A percentile compares a stretch with the other conserved stretches of the same genome.
Conservation (phyloP, 371 early-diverging fungal genomes). For the Mortierella sp. region DNA sequence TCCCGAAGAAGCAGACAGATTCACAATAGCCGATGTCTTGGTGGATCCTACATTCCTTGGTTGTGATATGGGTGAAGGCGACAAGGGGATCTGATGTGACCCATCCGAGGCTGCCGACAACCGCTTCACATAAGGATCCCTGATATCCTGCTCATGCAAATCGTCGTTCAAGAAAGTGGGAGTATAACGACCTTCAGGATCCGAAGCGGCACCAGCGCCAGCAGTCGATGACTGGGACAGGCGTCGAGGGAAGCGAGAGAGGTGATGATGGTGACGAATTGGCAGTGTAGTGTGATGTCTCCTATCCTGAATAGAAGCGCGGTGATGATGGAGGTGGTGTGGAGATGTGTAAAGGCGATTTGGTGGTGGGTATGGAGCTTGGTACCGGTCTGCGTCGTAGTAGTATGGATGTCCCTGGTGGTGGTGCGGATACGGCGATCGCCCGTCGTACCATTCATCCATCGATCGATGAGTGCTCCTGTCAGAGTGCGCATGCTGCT, state of each 20-base stretch:
- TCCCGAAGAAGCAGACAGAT: neutral
- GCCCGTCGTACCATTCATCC: slow-evolving; percentile 5
- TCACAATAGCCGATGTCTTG: neutral
- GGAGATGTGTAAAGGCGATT: slow-evolving; percentile 10
- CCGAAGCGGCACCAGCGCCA: neutral
- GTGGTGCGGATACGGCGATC: neutral
- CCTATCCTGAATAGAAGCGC: neutral
- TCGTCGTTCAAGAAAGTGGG: slow-evolving; percentile 17
- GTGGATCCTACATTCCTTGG: neutral
- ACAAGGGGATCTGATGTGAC: neutral
- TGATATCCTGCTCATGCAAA: slow-evolving; percentile 23
- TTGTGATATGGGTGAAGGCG: neutral
- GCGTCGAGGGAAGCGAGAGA: neutral
- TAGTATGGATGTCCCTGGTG: slow-evolving; percentile 18
- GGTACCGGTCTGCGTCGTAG: slow-evolving; percentile 8
- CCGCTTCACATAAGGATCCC: slow-evolving; percentile 19
- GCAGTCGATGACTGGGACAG: slow-evolving; percentile 16
- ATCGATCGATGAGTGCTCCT: slow-evolving; percentile 8
- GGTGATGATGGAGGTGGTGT: slow-evolving; percentile 7
- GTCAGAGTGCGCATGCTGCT: slow-evolving; percentile 12
- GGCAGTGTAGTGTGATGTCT: slow-evolving; percentile 2
- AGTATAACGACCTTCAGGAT: slow-evolving; percentile 2
- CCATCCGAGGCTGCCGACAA: slow-evolving; percentile 1
- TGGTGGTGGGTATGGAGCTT: slow-evolving; percentile 1
- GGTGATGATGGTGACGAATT: slow-evolving; percentile 1